These are phyloP conservation scores for Sambucus nigra DNA, from an alignment of 129 eudicot genomes.

Conservation along the genomic window DNA sequence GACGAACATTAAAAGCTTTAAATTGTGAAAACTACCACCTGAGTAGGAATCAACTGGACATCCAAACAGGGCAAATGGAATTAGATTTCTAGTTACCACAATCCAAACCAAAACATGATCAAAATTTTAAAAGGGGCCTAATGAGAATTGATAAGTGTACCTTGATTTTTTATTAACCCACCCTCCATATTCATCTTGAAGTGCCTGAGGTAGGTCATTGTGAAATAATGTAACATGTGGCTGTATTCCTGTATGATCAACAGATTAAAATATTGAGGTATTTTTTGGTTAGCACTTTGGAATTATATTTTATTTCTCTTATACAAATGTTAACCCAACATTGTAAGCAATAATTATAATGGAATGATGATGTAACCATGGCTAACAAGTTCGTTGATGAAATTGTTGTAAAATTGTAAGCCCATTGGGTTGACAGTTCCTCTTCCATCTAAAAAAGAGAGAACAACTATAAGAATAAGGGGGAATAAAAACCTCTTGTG, in stretches of 20 bases:
- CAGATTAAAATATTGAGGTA: neutral
- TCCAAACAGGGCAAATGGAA: too few relatives aligned
- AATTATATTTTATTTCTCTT: neutral
- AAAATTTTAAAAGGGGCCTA: too few relatives aligned
- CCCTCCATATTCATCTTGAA: slow-evolving; percentile 86
- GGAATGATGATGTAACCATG: slow-evolving; percentile 36
- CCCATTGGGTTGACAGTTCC: slow-evolving; percentile 58
- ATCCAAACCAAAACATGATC: too few relatives aligned
- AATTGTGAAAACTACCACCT: too few relatives aligned
- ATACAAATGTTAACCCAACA: slow-evolving; percentile 3
- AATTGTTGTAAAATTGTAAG: slow-evolving; percentile 50
- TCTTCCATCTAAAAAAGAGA: slow-evolving; percentile 47
- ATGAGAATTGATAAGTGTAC: slow-evolving; percentile 22
- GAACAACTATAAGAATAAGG: slow-evolving; percentile 5
- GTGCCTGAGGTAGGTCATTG: slow-evolving; percentile 57
- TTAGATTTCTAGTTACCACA: too few relatives aligned
- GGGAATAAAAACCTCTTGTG: neutral
- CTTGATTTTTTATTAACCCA: slow-evolving; percentile 49
- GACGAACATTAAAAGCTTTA: too few relatives aligned
- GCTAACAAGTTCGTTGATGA: slow-evolving; percentile 49
- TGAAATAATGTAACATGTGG: slow-evolving; percentile 63
- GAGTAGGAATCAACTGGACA: too few relatives aligned
- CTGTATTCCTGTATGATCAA: slow-evolving; percentile 51
- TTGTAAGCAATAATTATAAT: slow-evolving; percentile 1
- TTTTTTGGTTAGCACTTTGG: slow-evolving; percentile 5